Evolutionary conservation across 2,329 filamentous ascomycete species (phyloP).

Genomic region (Sarocladium kiliense): DNA sequence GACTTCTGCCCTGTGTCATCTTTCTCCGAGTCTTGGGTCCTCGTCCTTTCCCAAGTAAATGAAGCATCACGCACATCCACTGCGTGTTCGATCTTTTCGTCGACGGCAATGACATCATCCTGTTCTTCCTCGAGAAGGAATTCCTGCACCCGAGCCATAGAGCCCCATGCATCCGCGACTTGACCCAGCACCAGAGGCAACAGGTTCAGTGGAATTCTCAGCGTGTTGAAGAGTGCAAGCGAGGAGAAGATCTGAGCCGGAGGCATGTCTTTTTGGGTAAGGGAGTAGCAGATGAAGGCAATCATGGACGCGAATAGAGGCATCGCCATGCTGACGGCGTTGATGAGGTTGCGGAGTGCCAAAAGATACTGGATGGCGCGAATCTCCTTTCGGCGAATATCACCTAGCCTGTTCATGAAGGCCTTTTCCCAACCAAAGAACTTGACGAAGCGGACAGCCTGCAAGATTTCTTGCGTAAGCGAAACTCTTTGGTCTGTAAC

Average conservation of each 20-base stretch:
- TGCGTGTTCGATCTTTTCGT: constrained; percentile 58
- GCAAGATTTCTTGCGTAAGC: constrained; percentile 86
- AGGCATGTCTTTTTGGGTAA: constrained; percentile 60
- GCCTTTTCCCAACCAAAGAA: constrained; percentile 93
- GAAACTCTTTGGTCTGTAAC: constrained; percentile 89
- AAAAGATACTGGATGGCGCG: constrained; percentile 77
- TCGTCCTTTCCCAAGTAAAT: constrained; percentile 82
- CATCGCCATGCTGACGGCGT: constrained; percentile 77
- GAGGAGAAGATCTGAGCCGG: constrained; percentile 88
- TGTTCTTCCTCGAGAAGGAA: constrained; percentile 84
- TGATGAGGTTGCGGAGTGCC: constrained; percentile 78
- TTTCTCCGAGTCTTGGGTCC: constrained; percentile 47
- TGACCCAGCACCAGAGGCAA: constrained; percentile 85
- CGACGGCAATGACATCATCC: constrained; percentile 58
- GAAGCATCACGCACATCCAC: constrained; percentile 67
- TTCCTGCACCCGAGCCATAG: constrained; percentile 78
- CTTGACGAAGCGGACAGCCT: constrained; percentile 91
- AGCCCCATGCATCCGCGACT: constrained; percentile 83
- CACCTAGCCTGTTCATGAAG: constrained; percentile 71
- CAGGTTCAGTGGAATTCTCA: constrained; percentile 85
- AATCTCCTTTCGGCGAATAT: constrained; percentile 73
- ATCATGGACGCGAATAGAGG: constrained; percentile 95
- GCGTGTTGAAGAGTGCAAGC: constrained; percentile 84
- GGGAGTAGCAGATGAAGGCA: constrained; percentile 78
- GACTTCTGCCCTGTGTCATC: constrained; percentile 40